Percentiles rank a stretch among this genome's conserved stretches.
These are phyloP conservation scores for Luffa aegyptiaca DNA, from an alignment of 306 rosid species.

Conservation along the genomic window DNA sequence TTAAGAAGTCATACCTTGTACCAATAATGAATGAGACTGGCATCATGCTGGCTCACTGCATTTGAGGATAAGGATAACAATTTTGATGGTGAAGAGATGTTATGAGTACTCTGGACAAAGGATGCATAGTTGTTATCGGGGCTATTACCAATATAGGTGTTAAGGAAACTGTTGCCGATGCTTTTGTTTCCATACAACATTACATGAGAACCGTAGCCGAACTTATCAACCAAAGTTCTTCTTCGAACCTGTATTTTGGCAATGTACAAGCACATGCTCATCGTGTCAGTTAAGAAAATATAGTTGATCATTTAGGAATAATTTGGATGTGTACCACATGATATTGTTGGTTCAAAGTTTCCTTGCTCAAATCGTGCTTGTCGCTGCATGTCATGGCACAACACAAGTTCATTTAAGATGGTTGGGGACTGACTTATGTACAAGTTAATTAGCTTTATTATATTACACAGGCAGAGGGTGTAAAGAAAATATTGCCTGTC, in stretches of 20 bases:
- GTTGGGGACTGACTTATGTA: no score
- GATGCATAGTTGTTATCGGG: background rate
- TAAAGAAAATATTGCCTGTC: slow-evolving; percentile 33
- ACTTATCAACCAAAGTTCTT: slow-evolving; percentile 16
- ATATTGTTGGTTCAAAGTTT: slow-evolving; percentile 40
- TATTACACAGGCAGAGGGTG: background rate
- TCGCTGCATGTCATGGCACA: slow-evolving; percentile 29
- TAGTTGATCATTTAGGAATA: background rate
- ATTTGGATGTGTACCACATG: slow-evolving; percentile 16
- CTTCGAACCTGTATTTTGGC: slow-evolving; percentile 23
- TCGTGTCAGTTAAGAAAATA: background rate
- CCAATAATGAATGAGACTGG: slow-evolving; percentile 23
- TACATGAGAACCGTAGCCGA: slow-evolving; percentile 21
- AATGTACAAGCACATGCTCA: background rate
- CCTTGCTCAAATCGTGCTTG: slow-evolving; percentile 26
- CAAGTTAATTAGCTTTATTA: background rate
- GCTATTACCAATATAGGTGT: slow-evolving; percentile 30
- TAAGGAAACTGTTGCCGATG: slow-evolving; percentile 8
- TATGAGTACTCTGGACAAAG: background rate
- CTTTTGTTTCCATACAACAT: slow-evolving; percentile 40
- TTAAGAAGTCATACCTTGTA: slow-evolving; percentile 30
- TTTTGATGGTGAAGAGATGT: background rate
- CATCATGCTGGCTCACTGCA: slow-evolving; percentile 37
- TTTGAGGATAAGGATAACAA: background rate
- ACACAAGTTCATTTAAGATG: background rate